phyloP scores from a whole-genome alignment of 75 land plant species.

The Azolla pinnata region DNA sequence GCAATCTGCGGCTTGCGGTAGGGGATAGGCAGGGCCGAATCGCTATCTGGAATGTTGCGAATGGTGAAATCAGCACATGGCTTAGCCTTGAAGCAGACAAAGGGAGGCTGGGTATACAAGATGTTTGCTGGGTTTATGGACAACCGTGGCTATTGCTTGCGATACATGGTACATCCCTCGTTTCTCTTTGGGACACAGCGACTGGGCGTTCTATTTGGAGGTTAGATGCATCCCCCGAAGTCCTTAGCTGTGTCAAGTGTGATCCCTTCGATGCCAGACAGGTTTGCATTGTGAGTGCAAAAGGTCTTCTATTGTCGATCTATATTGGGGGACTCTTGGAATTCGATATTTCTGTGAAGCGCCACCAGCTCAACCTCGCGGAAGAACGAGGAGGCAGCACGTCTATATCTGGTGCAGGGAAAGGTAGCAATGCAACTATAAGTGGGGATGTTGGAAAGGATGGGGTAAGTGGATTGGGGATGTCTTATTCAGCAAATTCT shows the following conservation, averaged over 20 bases:
- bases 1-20: constrained; percentile 68
- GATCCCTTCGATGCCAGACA: constrained; percentile 82
- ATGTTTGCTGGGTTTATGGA: constrained; percentile 67
- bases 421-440: constrained; percentile 10
- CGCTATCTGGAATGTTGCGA: constrained; percentile 60
- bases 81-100: constrained; percentile 19
- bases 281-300: constrained; percentile 49
- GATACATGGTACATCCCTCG: constrained; percentile 51
- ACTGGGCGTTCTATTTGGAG: constrained; percentile 56
- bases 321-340: constrained; percentile 32
- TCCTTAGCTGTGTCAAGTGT: constrained; percentile 60
- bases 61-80: constrained; percentile 27
- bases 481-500: constrained; percentile 12
- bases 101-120: constrained; percentile 56
- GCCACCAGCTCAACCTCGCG: constrained; percentile 36
- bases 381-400: constrained; percentile 27
- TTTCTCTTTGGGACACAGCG: constrained; percentile 50
- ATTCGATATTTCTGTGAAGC: constrained; percentile 35
- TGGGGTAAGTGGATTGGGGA: background rate
- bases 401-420: background rate
- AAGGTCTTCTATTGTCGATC: constrained; percentile 62
- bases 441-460: constrained; percentile 2
- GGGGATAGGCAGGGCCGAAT: constrained; percentile 96
- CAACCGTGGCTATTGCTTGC: constrained; percentile 50
- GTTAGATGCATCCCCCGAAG: constrained; percentile 65